phyloP scores from a whole-genome alignment of 805 yeast genomes.

The Yarrowia sp. region DNA sequence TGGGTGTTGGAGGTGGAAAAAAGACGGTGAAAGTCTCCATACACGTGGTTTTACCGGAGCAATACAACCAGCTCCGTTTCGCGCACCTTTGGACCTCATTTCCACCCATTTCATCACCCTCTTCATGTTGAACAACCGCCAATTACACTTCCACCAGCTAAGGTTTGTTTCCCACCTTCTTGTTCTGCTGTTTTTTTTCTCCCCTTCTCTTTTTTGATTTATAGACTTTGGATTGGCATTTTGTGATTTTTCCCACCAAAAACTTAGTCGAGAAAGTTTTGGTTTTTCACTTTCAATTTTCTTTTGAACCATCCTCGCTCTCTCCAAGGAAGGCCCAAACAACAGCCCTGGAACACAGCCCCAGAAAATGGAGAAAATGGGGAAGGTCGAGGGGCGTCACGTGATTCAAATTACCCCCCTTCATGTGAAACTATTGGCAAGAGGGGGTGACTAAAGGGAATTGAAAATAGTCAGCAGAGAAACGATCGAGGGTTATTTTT shows the following conservation, averaged over 20 bases:
- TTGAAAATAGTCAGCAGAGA: too few species aligned
- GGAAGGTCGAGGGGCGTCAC: conserved; percentile 32
- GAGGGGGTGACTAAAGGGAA: not conserved
- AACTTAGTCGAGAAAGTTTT: not conserved
- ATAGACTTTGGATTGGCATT: not conserved
- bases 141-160: not conserved
- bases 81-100: too few species aligned
- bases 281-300: not conserved
- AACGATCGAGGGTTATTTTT: too few species aligned
- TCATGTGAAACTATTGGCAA: conserved; percentile 9
- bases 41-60: too few species aligned
- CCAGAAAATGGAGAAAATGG: conserved; percentile 15
- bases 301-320: not conserved
- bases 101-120: not conserved
- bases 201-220: conserved; percentile 11
- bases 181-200: conserved; percentile 18
- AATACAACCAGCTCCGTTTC: too few species aligned
- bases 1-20: not conserved
- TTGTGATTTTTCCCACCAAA: not conserved
- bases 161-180: conserved; percentile 21
- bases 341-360: conserved; percentile 29
- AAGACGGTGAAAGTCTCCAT: too few species aligned
- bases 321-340: conserved; percentile 17
- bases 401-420: not conserved
- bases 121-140: conserved; percentile 5